A percentile compares a stretch with the other conserved stretches of the same genome.
Conservation (phyloP, 2,329 filamentous ascomycete genomes). For the Rachicladosporium sp. region DNA sequence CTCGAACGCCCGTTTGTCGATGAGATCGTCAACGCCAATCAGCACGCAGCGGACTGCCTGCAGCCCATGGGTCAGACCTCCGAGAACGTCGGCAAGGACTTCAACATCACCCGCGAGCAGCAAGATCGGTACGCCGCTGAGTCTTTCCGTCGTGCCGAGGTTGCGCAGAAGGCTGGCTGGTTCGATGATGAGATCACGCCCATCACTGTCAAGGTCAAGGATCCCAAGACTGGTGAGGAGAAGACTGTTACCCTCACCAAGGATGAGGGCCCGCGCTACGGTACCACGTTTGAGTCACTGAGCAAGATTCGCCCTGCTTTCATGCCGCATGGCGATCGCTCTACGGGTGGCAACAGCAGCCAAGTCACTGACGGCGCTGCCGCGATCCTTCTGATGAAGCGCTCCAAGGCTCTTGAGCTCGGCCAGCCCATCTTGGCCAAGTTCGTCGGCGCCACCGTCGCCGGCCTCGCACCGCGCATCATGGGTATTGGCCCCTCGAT, state of each 20-base stretch:
- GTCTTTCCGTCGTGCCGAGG: constrained; percentile 77
- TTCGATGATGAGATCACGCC: constrained; percentile 92
- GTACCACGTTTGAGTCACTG: constrained; percentile 74
- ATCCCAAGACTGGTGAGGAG: constrained; percentile 65
- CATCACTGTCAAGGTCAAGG: constrained; percentile 70
- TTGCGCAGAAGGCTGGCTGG: constrained; percentile 78
- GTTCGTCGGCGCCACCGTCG: constrained; percentile 82
- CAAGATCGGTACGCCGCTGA: constrained; percentile 82
- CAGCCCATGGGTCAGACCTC: constrained; percentile 97
- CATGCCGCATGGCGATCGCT: constrained; percentile 73
- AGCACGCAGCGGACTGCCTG: constrained; percentile 75
- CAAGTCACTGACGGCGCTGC: constrained; percentile 93
- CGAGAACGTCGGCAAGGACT: constrained; percentile 89
- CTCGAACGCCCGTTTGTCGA: constrained; percentile 65
- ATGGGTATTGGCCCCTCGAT: constrained; percentile 84
- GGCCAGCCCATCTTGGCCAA: constrained; percentile 89
- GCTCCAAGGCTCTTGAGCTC: constrained; percentile 73
- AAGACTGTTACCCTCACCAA: constrained; percentile 66
- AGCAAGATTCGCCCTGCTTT: constrained; percentile 83
- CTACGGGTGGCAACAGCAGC: constrained; percentile 84
- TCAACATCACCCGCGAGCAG: constrained; percentile 64
- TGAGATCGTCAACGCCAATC: constrained; percentile 55
- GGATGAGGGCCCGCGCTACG: constrained; percentile 84
- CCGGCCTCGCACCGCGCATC: constrained; percentile 80
- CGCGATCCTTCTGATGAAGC: constrained; percentile 85